Percentiles rank a stretch among this genome's conserved stretches.
Conservation (phyloP, 2,329 filamentous ascomycete species). For the Aspergillus brunneoviolaceus region DNA sequence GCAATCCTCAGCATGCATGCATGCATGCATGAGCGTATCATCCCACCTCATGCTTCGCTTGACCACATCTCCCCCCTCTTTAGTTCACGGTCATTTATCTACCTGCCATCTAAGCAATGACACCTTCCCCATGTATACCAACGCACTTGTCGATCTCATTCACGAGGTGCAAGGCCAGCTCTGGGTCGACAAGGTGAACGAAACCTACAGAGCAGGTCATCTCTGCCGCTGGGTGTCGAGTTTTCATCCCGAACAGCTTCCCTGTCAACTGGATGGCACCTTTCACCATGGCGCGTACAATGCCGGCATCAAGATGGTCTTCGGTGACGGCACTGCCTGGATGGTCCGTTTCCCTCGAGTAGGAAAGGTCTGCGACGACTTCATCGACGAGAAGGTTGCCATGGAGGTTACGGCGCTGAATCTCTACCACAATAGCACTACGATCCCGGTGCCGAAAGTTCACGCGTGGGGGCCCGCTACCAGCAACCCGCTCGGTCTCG, state of each 20-base stretch:
- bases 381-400: conserved; percentile 32
- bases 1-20: too few relatives aligned
- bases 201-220: conserved; percentile 17
- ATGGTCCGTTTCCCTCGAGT: conserved; percentile 33
- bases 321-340: conserved; percentile 28
- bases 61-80: too few relatives aligned
- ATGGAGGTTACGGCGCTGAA: conserved; percentile 30
- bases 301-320: conserved; percentile 35
- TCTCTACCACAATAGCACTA: conserved; percentile 26
- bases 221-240: conserved; percentile 35
- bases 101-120: too few relatives aligned
- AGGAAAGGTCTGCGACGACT: conserved; percentile 28
- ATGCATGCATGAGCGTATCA: too few relatives aligned
- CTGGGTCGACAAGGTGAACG: conserved; percentile 26
- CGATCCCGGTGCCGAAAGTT: conserved; percentile 29
- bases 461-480: conserved; percentile 29
- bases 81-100: too few relatives aligned
- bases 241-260: conserved; percentile 34
- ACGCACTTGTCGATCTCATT: conserved; percentile 21
- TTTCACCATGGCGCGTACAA: conserved; percentile 37
- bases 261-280: conserved; percentile 31
- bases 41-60: too few relatives aligned
- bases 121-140: conserved; percentile 20
- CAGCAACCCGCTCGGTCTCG: conserved; percentile 27
- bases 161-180: conserved; percentile 21